Evolutionary conservation across 2,329 filamentous ascomycete genomes (phyloP).

Genomic region (Bretziella fagacearum): DNA sequence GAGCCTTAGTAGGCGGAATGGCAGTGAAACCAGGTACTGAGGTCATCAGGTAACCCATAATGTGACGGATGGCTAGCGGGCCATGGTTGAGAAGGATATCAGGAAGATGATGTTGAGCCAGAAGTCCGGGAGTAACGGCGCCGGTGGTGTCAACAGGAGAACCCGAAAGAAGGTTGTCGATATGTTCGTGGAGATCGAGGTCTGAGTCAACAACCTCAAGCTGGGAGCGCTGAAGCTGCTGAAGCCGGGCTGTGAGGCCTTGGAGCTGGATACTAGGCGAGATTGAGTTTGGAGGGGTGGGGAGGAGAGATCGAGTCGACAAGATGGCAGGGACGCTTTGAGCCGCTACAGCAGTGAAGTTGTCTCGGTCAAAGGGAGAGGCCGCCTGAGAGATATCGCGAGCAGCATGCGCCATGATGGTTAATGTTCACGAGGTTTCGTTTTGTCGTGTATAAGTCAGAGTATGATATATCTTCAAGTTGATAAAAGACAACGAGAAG

Average conservation of each 20-base stretch:
- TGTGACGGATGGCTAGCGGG: conserved; percentile 81
- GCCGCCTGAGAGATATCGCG: conserved; percentile 49
- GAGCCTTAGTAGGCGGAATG: conserved; percentile 76
- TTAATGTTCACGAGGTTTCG: background rate
- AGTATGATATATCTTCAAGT: background rate
- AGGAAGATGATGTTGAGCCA: conserved; percentile 80
- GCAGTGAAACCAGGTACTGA: conserved; percentile 83
- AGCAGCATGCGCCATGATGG: conserved; percentile 38
- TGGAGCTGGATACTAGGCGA: conserved; percentile 75
- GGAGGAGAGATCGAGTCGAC: conserved; percentile 50
- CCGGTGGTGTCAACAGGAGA: conserved; percentile 53
- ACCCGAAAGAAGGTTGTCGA: conserved; percentile 25
- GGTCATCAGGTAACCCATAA: conserved; percentile 87
- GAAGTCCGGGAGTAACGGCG: conserved; percentile 66
- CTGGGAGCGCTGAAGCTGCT: conserved; percentile 42
- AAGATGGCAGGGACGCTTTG: conserved; percentile 42
- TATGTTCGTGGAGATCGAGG: conserved; percentile 59
- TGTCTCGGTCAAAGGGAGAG: conserved; percentile 40
- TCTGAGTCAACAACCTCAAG: conserved; percentile 65
- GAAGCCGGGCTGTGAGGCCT: conserved; percentile 53
- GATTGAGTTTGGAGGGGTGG: conserved; percentile 88
- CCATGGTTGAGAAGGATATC: conserved; percentile 81
- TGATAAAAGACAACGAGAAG: background rate
- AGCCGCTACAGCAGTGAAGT: conserved; percentile 56
- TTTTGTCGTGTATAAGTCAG: background rate